phyloP scores from a whole-genome alignment of 2,329 filamentous ascomycete species.

The Apiospora kogelbergensis region DNA sequence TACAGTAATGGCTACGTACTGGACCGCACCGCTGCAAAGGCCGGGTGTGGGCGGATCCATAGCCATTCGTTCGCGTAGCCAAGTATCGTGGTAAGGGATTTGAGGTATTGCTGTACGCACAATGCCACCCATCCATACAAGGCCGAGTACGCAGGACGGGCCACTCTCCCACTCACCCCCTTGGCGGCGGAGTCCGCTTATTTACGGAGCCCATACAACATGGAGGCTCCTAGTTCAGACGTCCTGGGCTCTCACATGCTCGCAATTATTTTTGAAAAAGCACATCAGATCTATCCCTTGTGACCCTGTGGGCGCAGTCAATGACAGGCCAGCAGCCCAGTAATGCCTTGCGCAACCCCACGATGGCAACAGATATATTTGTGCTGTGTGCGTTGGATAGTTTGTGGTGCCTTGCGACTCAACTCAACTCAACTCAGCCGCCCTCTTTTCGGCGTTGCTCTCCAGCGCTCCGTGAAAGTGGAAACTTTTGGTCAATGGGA shows the following conservation, averaged over 20 bases:
- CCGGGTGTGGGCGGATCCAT: constrained; percentile 9
- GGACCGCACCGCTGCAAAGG: background rate
- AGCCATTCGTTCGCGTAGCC: constrained; percentile 2
- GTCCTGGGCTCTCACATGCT: constrained; percentile 11
- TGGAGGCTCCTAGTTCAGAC: constrained; percentile 10
- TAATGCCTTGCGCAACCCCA: background rate
- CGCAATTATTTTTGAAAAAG: background rate
- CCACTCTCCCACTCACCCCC: background rate
- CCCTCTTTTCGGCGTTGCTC: background rate
- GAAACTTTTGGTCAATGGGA: background rate
- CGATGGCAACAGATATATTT: background rate
- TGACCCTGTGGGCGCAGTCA: constrained; percentile 5
- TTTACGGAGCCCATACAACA: constrained; percentile 9
- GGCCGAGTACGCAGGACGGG: background rate
- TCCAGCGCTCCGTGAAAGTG: background rate
- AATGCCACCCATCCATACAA: background rate
- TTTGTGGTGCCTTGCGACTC: background rate
- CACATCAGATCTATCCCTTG: constrained; percentile 7
- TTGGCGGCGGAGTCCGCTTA: constrained; percentile 9
- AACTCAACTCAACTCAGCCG: background rate
- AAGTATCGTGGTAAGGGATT: constrained; percentile 1
- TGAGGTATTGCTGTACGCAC: background rate
- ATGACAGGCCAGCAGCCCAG: background rate
- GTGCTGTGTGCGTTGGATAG: background rate
- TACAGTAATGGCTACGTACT: constrained; percentile 11